A percentile compares a stretch with the other conserved stretches of the same genome.
Evolutionary conservation across 345 rosid genomes (phyloP).

Genomic region (Stellera chamaejasme): DNA sequence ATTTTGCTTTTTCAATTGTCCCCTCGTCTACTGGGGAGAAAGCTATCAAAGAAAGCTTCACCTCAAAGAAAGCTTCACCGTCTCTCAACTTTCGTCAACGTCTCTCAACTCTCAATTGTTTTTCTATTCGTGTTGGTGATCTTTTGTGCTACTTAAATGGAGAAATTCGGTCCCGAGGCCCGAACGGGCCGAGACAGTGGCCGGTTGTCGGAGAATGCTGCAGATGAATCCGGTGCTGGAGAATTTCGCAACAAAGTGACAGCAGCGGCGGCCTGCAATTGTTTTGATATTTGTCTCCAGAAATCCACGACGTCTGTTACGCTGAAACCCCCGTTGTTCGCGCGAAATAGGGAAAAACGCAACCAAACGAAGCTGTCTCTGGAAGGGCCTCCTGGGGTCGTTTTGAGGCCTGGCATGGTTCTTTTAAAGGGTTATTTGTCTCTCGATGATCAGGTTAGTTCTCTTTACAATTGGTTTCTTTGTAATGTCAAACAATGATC

Average conservation of each 20-base stretch:
- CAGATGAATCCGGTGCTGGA: conserved; percentile 4
- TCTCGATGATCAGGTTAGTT: conserved; percentile 42
- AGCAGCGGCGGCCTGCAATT: neutral
- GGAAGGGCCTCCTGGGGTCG: conserved; percentile 15
- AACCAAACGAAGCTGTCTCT: conserved; percentile 24
- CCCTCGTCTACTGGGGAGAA: too few species aligned
- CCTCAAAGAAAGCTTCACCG: too few species aligned
- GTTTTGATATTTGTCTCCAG: conserved; percentile 44
- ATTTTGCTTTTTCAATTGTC: too few species aligned
- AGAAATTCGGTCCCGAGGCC: too few species aligned
- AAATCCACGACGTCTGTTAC: conserved; percentile 9
- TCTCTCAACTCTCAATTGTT: too few species aligned
- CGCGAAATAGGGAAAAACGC: conserved; percentile 33
- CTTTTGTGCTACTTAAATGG: too few species aligned
- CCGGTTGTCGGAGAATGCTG: neutral
- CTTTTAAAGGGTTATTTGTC: conserved; percentile 51
- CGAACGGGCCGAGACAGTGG: too few species aligned
- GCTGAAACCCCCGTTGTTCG: conserved; percentile 36
- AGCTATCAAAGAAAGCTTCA: too few species aligned
- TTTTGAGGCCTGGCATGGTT: conserved; percentile 71
- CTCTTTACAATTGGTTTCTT: neutral
- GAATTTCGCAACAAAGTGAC: conserved; percentile 13
- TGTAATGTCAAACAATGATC: too few species aligned
- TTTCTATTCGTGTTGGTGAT: too few species aligned
- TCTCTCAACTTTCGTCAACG: too few species aligned